Evolutionary conservation across 768 basidiomycete species (phyloP).

Genomic region (Myochromella boudieri): DNA sequence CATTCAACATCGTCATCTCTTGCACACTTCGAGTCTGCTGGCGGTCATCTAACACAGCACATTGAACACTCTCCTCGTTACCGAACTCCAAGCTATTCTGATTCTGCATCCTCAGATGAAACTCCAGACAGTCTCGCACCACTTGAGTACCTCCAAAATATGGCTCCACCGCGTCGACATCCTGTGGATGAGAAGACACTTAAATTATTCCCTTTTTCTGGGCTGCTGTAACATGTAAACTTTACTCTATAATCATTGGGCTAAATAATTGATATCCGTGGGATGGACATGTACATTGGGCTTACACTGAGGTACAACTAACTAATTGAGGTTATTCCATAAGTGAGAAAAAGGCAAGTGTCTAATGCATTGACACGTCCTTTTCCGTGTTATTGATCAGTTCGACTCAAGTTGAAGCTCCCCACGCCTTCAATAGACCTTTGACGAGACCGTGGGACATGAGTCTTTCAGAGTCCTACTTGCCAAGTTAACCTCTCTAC

Average conservation of each 20-base stretch:
- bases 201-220: conserved; percentile 35
- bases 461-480: no score
- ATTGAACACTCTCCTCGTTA: conserved; percentile 5
- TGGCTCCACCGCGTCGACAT: conserved; percentile 63
- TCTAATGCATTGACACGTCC: no score
- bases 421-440: no score
- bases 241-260: neutral
- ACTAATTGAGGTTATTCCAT: no score
- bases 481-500: no score
- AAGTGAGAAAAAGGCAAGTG: no score
- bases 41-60: conserved; percentile 12
- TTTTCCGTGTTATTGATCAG: no score
- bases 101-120: conserved; percentile 31
- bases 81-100: conserved; percentile 19
- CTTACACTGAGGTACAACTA: no score
- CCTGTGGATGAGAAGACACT: conserved; percentile 58
- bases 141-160: conserved; percentile 64
- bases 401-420: no score
- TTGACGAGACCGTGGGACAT: no score
- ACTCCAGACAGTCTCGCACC: conserved; percentile 51
- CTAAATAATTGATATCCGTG: neutral
- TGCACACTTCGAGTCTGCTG: conserved; percentile 13
- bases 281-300: no score
- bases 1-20: conserved; percentile 19
- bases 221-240: conserved; percentile 15